Base-by-base conservation (phyloP, 345 rosid genomes). In the Rhizophora mangle region DNA sequence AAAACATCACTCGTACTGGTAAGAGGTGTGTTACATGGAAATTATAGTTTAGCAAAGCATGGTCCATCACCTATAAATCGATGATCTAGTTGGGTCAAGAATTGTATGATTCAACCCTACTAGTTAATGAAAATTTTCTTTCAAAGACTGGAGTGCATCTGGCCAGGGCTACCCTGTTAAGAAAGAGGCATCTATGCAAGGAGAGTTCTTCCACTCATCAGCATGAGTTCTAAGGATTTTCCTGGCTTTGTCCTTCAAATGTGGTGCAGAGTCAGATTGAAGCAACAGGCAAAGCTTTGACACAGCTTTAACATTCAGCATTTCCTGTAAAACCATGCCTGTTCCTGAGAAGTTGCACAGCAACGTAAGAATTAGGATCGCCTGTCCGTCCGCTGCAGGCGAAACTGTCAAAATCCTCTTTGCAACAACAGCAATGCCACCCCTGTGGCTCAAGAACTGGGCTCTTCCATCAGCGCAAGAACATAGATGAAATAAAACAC, bases 381-480 rank as follows among this genome's bases (percentile, higher is more conserved):
- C 98, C 62, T 86, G 76, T 27, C 87, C 89, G 49, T 88, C 87
- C 0, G 71, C 85, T 0, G 75, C 63, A 3, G 75, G 75, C 0
- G 98, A 93, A 16, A 85, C 89, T 3, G 62, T 75, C 77, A 85
- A 4, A 15, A 90, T 72, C 81, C 84, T 82, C 76, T 73, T 82
- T 1, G 90, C 78, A 22, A 93, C 83, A 43, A 86, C 77, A 0
- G 96, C 89, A 11, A 91, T 34, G 34, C 88, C 87, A 0, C 81
- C 84, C 31, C 73, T 75, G 51, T 93, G 97, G 3, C 72, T 78
- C 39, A 89, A 70, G 31, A 85, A 81, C 82, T 84, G 68, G 0
- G 86, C 90, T 60, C 97, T 82, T 64, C 97, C 97, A 1, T 87
- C 82, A 0, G 96, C 92, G 15, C 86, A 79, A 24, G 83, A 87